phyloP scores from a whole-genome alignment of 2,329 filamentous ascomycete genomes.

The Fusarium tanahbumbuense region DNA sequence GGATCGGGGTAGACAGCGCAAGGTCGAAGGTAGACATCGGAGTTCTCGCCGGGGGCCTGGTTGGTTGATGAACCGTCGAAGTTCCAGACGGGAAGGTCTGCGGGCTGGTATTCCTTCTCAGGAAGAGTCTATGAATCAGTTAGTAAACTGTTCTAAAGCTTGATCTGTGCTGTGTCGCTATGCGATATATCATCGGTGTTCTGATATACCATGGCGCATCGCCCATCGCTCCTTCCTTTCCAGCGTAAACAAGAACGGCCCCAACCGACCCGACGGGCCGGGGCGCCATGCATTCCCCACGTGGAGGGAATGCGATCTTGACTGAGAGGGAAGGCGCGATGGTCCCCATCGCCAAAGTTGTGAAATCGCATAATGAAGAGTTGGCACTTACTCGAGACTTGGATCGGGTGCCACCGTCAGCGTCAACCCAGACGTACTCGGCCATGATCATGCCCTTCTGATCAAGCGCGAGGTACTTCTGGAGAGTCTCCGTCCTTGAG shows the following conservation, averaged over 20 bases:
- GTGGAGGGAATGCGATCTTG: slow-evolving; percentile 7
- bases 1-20: slow-evolving; percentile 91
- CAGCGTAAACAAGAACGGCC: slow-evolving; percentile 13
- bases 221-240: neutral
- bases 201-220: neutral
- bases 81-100: slow-evolving; percentile 67
- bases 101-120: slow-evolving; percentile 61
- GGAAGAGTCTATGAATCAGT: slow-evolving; percentile 58
- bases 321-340: slow-evolving; percentile 21
- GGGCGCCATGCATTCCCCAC: slow-evolving; percentile 7
- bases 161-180: neutral
- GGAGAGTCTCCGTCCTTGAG: slow-evolving; percentile 62
- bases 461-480: slow-evolving; percentile 91
- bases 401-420: slow-evolving; percentile 83
- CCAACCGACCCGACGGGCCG: slow-evolving; percentile 8
- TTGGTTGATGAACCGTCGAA: slow-evolving; percentile 85
- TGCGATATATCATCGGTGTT: neutral
- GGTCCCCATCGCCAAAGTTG: neutral
- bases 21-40: slow-evolving; percentile 95
- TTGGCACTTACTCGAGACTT: slow-evolving; percentile 87
- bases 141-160: neutral
- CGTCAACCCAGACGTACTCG: slow-evolving; percentile 97
- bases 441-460: slow-evolving; percentile 91
- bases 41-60: slow-evolving; percentile 95
- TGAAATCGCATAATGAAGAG: slow-evolving; percentile 18